Evolutionary conservation across 2,329 filamentous ascomycete species (phyloP).

Genomic region (Ophiocordyceps camponoti-leonardi): DNA sequence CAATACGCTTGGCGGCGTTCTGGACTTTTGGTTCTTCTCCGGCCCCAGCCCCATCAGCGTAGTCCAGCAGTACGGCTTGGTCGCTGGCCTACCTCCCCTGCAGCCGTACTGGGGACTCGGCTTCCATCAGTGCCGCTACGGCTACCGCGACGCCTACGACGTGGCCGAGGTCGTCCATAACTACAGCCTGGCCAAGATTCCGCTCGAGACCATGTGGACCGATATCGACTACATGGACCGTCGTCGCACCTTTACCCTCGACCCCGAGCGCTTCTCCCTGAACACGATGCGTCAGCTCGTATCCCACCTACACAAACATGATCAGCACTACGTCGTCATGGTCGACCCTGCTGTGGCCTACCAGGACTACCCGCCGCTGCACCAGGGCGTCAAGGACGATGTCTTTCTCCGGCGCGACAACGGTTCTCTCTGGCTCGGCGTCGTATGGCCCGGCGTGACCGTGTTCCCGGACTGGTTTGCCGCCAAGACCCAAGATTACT

Average conservation of each 20-base stretch:
- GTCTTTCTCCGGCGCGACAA: slow-evolving; percentile 33
- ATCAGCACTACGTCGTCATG: slow-evolving; percentile 62
- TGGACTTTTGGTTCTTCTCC: slow-evolving; percentile 67
- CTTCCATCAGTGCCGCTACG: slow-evolving; percentile 62
- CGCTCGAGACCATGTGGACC: slow-evolving; percentile 59
- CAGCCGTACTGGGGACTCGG: slow-evolving; percentile 72
- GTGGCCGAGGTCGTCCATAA: slow-evolving; percentile 49
- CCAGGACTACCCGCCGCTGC: slow-evolving; percentile 25
- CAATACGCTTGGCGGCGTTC: slow-evolving; percentile 59
- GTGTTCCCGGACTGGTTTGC: slow-evolving; percentile 67
- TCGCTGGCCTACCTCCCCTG: slow-evolving; percentile 56
- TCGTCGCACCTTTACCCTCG: slow-evolving; percentile 39
- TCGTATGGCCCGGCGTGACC: slow-evolving; percentile 62
- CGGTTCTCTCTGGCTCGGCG: slow-evolving; percentile 39
- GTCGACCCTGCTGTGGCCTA: slow-evolving; percentile 52
- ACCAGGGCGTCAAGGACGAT: slow-evolving; percentile 24
- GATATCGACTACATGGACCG: slow-evolving; percentile 56
- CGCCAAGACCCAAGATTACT: slow-evolving; percentile 44
- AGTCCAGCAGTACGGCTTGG: slow-evolving; percentile 51
- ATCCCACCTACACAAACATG: slow-evolving; percentile 43
- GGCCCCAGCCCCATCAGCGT: slow-evolving; percentile 53
- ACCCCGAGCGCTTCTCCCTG: slow-evolving; percentile 50
- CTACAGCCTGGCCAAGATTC: slow-evolving; percentile 47
- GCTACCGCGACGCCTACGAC: slow-evolving; percentile 57
- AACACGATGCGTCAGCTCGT: slow-evolving; percentile 47